These are phyloP conservation scores for Didymella pinodella DNA, from an alignment of 2,329 filamentous ascomycete species.

Conservation along the genomic window DNA sequence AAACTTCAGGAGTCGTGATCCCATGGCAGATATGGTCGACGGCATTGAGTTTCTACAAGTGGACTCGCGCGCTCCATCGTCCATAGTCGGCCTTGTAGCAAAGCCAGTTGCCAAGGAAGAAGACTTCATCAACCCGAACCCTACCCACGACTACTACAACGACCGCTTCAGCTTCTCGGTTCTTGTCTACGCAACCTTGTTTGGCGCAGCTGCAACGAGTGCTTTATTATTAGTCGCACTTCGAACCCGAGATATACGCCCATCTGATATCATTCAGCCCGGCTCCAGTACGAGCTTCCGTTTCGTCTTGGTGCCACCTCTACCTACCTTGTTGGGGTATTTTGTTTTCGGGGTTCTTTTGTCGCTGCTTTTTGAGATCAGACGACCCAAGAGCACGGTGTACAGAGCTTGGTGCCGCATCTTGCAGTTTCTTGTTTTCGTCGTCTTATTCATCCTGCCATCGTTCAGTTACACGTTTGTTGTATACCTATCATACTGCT, in stretches of 20 bases:
- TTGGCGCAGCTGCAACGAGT: background rate
- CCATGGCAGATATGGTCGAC: background rate
- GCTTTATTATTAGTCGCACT: background rate
- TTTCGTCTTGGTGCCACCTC: constrained; percentile 2
- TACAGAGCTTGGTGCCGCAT: constrained; percentile 5
- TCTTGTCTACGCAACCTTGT: constrained; percentile 4
- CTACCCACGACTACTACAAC: constrained; percentile 13
- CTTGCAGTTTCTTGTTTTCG: constrained; percentile 1
- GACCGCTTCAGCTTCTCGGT: constrained; percentile 12
- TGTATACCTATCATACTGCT: background rate
- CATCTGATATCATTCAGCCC: constrained; percentile 1
- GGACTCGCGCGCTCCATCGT: constrained; percentile 3
- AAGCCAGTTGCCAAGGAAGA: background rate
- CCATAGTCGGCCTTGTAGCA: background rate
- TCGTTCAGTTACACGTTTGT: background rate
- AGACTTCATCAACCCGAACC: constrained; percentile 5
- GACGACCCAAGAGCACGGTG: background rate
- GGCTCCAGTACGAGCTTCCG: background rate
- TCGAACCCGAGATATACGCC: constrained; percentile 5
- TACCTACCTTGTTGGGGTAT: constrained; percentile 5
- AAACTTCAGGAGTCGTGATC: background rate
- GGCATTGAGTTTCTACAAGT: constrained; percentile 4
- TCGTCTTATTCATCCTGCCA: background rate
- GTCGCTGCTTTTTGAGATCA: constrained; percentile 4
- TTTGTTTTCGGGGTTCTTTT: constrained; percentile 2